These are phyloP conservation scores for Cyberlindnera galapagoensis DNA, from an alignment of 805 yeast species.

Conservation along the genomic window DNA sequence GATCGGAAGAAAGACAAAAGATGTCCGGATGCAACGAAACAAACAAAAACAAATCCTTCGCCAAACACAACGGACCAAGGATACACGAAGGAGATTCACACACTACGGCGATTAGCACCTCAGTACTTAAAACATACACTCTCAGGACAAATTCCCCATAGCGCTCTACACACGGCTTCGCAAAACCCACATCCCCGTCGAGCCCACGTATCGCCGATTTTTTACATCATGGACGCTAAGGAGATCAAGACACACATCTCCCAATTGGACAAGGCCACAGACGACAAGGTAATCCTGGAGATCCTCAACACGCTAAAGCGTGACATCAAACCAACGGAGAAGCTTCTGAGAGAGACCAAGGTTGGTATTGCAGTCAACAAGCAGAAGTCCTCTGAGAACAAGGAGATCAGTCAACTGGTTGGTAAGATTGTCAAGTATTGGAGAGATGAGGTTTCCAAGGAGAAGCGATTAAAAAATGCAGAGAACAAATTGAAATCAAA, in stretches of 20 bases:
- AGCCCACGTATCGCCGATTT: background rate
- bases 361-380: constrained; percentile 97
- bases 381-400: constrained; percentile 59
- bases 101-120: background rate
- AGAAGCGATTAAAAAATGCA: constrained; percentile 32
- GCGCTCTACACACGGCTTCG: no score
- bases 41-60: no score
- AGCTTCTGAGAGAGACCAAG: constrained; percentile 79
- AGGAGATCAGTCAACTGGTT: constrained; percentile 65
- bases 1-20: no score
- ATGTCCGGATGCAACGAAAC: background rate
- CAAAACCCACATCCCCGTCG: no score
- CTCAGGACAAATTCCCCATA: no score
- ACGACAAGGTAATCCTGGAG: constrained; percentile 58
- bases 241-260: constrained; percentile 67
- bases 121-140: background rate
- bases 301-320: constrained; percentile 58
- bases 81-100: background rate
- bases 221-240: constrained; percentile 49
- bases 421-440: constrained; percentile 78
- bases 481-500: constrained; percentile 5
- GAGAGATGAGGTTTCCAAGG: constrained; percentile 81
- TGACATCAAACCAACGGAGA: constrained; percentile 79
- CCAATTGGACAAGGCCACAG: constrained; percentile 66
- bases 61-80: no score